Evolutionary conservation across 176 grass and related monocot genomes (phyloP).

Genomic region (Aechmea fasciata): DNA sequence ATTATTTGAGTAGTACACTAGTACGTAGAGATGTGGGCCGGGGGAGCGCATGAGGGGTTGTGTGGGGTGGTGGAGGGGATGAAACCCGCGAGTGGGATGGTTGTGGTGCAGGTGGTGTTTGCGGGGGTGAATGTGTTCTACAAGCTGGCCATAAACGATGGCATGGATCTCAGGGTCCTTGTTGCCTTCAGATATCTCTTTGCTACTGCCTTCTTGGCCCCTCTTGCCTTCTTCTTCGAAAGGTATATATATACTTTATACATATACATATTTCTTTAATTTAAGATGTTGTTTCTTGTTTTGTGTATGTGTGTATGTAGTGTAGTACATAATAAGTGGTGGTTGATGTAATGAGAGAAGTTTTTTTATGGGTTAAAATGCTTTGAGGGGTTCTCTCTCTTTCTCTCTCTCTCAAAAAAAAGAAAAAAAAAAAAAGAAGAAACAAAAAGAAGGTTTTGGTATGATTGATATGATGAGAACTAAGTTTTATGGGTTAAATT

Average conservation of each 20-base stretch:
- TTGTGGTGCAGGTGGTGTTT: slow-evolving; percentile 51
- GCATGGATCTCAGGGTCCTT: slow-evolving; percentile 80
- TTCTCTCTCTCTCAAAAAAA: no score
- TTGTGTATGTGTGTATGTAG: no score
- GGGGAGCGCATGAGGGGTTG: background rate
- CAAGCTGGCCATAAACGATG: slow-evolving; percentile 78
- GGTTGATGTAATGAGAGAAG: no score
- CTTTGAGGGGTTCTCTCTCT: no score
- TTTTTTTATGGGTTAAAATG: no score
- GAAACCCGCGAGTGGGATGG: slow-evolving; percentile 52
- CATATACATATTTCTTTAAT: background rate
- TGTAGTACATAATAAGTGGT: no score
- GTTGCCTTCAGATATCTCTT: slow-evolving; percentile 75
- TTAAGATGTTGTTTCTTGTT: background rate
- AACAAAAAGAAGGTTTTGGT: no score
- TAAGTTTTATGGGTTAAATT: no score
- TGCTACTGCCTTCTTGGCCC: slow-evolving; percentile 56
- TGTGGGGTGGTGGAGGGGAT: slow-evolving; percentile 27
- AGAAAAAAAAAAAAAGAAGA: no score
- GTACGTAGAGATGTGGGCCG: background rate
- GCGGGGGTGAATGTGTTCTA: slow-evolving; percentile 82
- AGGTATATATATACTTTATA: slow-evolving; percentile 26
- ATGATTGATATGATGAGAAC: no score
- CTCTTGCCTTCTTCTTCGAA: slow-evolving; percentile 60
- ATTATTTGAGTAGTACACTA: no score